These are phyloP conservation scores for Fremontodendron californicum DNA, from an alignment of 345 rosid species.

Conservation along the genomic window DNA sequence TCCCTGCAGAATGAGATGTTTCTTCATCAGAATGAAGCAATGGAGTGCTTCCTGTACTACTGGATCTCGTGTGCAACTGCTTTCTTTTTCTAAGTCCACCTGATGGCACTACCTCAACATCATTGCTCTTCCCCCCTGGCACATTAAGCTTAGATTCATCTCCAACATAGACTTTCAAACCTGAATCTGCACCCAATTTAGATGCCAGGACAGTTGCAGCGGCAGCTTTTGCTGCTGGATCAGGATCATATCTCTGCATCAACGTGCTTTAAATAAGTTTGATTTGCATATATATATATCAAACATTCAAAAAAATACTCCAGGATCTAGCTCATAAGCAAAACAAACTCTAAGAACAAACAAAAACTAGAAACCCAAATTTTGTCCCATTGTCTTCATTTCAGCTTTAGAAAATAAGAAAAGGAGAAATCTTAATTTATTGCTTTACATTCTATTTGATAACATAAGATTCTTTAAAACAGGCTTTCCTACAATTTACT, in stretches of 20 bases:
- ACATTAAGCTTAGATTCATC: slow-evolving; percentile 51
- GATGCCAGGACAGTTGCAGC: slow-evolving; percentile 97
- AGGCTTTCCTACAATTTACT: background rate
- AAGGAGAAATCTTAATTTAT: background rate
- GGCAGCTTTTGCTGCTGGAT: slow-evolving; percentile 98
- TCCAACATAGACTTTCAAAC: slow-evolving; percentile 67
- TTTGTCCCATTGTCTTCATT: background rate
- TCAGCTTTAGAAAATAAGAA: background rate
- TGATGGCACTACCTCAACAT: slow-evolving; percentile 56
- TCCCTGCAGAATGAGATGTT: slow-evolving; percentile 31
- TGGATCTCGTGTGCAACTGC: slow-evolving; percentile 43
- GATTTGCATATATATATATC: background rate
- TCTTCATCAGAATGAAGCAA: slow-evolving; percentile 42
- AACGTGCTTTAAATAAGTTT: slow-evolving; percentile 8
- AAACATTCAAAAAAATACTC: slow-evolving; percentile 1
- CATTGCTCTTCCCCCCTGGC: slow-evolving; percentile 60
- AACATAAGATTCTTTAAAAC: background rate
- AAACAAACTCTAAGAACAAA: background rate
- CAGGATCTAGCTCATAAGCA: background rate
- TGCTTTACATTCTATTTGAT: background rate
- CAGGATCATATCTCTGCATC: slow-evolving; percentile 88
- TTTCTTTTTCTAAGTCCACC: slow-evolving; percentile 75
- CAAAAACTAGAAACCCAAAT: background rate
- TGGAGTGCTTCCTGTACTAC: slow-evolving; percentile 47
- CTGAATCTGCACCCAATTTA: slow-evolving; percentile 89